Base-by-base conservation (phyloP, 345 rosid species). In the Barbarea vulgaris region DNA sequence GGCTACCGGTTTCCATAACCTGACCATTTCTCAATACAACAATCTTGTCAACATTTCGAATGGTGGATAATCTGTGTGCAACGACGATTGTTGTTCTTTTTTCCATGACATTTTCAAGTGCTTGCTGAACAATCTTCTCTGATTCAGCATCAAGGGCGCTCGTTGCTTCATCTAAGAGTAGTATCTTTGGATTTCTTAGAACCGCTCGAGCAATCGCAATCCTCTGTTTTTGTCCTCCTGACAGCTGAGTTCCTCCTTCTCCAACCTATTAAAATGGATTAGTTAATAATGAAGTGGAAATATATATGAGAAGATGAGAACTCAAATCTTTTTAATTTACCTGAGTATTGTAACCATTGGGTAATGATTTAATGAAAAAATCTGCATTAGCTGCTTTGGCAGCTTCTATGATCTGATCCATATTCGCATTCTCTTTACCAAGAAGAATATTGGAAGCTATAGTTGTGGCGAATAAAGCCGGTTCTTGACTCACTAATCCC, bases 401-500 rank as follows among this genome's bases (percentile, higher is more conserved):
- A 65, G 96, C 98, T 70, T 80, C 81, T 14, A 77, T 55, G 7
- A 89, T 73, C 66, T 84, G 86, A 75, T 69, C 81, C 81, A 79
- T 76, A 36, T 53, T 58, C 5, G 91, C 91, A 81, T 83, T 84
- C 69, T 79, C 84, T 72, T 85, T 88, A 22, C 98, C 91, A 3
- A 90, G 83, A 64, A 83, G 81, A 60, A 93, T 87, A 64, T 93
- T 93, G 7, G 76, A 79, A 28, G 83, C 85, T 70, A 90, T 87
- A 0, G 87, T 87, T 15, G 90, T 86, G 67, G 88, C 95, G 68
- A 93, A 93, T 60, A 93, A 74, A 1, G 91, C 91, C 0, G 98
- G 98, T 79, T 93, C 98, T 78, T 93, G 98, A 81, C 88, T 85
- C 28, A 93, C 98, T 83, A 93, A 74, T 53, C 98, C 97, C 87